phyloP scores from a whole-genome alignment of 257 asterid species.

The Scutellaria minor region DNA sequence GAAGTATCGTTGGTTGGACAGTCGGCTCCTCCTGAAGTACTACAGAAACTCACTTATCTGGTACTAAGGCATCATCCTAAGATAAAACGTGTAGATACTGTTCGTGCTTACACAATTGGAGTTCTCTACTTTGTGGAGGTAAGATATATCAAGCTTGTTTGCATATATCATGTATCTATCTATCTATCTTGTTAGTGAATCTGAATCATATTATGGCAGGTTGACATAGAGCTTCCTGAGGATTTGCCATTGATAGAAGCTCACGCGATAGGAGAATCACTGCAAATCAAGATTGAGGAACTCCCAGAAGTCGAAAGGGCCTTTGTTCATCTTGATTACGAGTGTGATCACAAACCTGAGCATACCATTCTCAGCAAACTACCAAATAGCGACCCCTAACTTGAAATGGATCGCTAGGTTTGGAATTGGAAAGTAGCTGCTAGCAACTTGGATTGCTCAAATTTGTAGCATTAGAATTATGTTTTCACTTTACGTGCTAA shows the following conservation, averaged over 20 bases:
- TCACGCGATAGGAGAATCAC: constrained; percentile 72
- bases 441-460: too few relatives aligned
- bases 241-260: constrained; percentile 74
- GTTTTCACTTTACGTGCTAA: too few relatives aligned
- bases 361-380: constrained; percentile 69
- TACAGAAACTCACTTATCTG: constrained; percentile 63
- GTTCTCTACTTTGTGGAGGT: constrained; percentile 83
- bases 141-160: neutral
- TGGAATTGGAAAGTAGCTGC: too few relatives aligned
- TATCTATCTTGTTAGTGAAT: too few relatives aligned
- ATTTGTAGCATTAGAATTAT: too few relatives aligned
- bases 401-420: too few relatives aligned
- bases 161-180: neutral
- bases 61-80: constrained; percentile 61
- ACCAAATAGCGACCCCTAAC: constrained; percentile 56
- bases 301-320: constrained; percentile 80
- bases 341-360: constrained; percentile 84
- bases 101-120: constrained; percentile 79
- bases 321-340: constrained; percentile 79
- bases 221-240: constrained; percentile 83
- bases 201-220: constrained; percentile 40
- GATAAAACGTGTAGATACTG: constrained; percentile 72
- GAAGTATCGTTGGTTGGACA: constrained; percentile 70
- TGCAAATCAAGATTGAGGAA: constrained; percentile 78
- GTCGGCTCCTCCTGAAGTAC: constrained; percentile 69